Conservation (phyloP, 768 basidiomycete genomes). For the Albatrellus ellisii region DNA sequence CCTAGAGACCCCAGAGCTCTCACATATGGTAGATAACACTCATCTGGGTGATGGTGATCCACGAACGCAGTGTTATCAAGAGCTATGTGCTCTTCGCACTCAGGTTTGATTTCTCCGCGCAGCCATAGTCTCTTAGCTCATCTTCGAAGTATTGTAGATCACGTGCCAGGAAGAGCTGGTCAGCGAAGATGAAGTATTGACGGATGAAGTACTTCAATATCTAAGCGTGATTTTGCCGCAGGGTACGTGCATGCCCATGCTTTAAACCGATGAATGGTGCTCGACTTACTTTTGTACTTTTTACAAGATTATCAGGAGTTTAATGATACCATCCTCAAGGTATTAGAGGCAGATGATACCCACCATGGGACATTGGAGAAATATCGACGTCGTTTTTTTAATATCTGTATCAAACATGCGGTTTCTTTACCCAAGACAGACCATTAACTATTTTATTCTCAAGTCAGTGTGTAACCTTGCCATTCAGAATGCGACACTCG, state of each 20-base stretch:
- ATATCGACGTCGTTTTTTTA: slow-evolving; percentile 5
- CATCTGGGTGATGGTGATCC: neutral
- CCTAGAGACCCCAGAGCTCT: too few relatives aligned
- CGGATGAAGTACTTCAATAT: slow-evolving; percentile 23
- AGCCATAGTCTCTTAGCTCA: neutral
- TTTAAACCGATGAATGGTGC: neutral
- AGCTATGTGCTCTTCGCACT: slow-evolving; percentile 7
- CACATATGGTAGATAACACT: too few relatives aligned
- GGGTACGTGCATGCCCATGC: slow-evolving; percentile 18
- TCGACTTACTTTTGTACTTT: slow-evolving; percentile 1
- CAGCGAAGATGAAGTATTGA: slow-evolving; percentile 21
- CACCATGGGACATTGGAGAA: neutral
- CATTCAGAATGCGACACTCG: too few relatives aligned
- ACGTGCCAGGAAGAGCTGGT: slow-evolving; percentile 14
- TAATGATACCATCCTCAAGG: neutral
- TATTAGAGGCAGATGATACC: neutral
- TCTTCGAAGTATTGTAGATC: slow-evolving; percentile 10
- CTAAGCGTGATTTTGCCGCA: slow-evolving; percentile 27
- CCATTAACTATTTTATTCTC: too few relatives aligned
- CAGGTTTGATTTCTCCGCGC: slow-evolving; percentile 5
- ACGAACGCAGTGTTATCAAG: slow-evolving; percentile 2
- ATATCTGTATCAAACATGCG: slow-evolving; percentile 9
- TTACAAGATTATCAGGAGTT: neutral
- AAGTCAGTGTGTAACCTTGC: too few relatives aligned
- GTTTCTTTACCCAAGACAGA: too few relatives aligned